Evolutionary conservation across 2,329 filamentous ascomycete genomes (phyloP).

Genomic region (Cadophora luteo-olivacea): DNA sequence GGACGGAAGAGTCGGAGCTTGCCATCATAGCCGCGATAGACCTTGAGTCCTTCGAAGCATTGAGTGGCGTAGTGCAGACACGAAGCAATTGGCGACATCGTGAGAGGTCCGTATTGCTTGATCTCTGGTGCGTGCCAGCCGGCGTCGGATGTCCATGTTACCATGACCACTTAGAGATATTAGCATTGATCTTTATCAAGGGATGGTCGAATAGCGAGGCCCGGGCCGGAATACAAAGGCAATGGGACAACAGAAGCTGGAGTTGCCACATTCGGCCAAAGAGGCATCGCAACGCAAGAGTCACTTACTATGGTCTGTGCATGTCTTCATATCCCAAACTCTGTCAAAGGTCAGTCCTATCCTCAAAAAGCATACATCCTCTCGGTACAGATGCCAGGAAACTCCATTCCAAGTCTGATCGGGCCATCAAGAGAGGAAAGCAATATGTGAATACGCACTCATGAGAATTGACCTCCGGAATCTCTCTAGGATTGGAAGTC

Average conservation of each 20-base stretch:
- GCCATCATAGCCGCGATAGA: constrained; percentile 75
- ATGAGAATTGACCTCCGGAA: constrained; percentile 48
- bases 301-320: constrained; percentile 24
- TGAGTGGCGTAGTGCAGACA: constrained; percentile 73
- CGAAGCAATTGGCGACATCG: constrained; percentile 80
- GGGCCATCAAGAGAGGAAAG: constrained; percentile 54
- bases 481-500: constrained; percentile 54
- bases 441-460: constrained; percentile 14
- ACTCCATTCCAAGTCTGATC: not conserved
- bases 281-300: not conserved
- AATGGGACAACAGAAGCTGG: not conserved
- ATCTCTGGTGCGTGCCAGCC: constrained; percentile 80
- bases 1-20: constrained; percentile 69
- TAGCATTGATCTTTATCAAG: not conserved
- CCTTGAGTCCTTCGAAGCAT: constrained; percentile 61
- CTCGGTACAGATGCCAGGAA: not conserved
- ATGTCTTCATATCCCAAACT: constrained; percentile 25
- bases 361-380: not conserved
- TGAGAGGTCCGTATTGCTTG: constrained; percentile 77
- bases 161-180: constrained; percentile 64
- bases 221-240: not conserved
- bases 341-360: not conserved
- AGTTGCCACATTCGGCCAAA: not conserved
- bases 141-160: constrained; percentile 65
- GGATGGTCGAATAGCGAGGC: not conserved